Percentiles rank a stretch among this genome's conserved stretches.
phyloP scores from a whole-genome alignment of 2,329 filamentous ascomycete genomes.

The Leptographium lundbergii region DNA sequence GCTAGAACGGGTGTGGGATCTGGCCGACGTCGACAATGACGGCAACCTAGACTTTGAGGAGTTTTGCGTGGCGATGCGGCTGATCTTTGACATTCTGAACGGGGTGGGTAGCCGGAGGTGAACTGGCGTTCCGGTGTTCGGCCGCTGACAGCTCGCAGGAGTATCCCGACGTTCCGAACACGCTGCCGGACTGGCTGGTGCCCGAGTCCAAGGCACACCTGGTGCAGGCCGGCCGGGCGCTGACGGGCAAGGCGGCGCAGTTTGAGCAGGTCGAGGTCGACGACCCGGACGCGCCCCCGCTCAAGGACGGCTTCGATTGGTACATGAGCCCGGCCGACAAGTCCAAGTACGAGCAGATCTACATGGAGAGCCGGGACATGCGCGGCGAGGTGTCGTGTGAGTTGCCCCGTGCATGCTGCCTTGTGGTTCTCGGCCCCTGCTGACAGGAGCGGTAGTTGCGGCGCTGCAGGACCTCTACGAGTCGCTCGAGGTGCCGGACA shows the following conservation, averaged over 20 bases:
- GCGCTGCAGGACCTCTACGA: constrained; percentile 76
- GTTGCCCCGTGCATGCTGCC: constrained; percentile 18
- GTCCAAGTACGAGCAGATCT: constrained; percentile 93
- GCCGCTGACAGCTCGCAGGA: constrained; percentile 40
- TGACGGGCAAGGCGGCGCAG: constrained; percentile 65
- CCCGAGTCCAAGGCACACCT: constrained; percentile 90
- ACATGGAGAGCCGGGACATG: constrained; percentile 78
- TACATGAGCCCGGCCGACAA: constrained; percentile 94
- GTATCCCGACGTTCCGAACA: constrained; percentile 74
- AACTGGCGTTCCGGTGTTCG: too few species aligned
- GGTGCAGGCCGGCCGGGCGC: constrained; percentile 67
- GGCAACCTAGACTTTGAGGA: constrained; percentile 98
- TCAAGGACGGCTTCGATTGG: constrained; percentile 98
- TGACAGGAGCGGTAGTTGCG: constrained; percentile 40
- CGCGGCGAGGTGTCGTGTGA: constrained; percentile 72
- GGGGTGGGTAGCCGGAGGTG: constrained; percentile 51
- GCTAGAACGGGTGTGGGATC: constrained; percentile 94
- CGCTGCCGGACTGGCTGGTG: constrained; percentile 89
- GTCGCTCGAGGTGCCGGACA: constrained; percentile 59
- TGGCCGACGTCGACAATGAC: constrained; percentile 94
- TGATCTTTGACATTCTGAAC: constrained; percentile 96
- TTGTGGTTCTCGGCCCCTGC: neutral
- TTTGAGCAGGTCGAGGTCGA: constrained; percentile 65
- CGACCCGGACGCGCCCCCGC: constrained; percentile 64
- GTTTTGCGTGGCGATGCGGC: constrained; percentile 96